These are phyloP conservation scores for Uronychia binucleata DNA, from an alignment of 73 alveolate genomes.

Conservation along the genomic window DNA sequence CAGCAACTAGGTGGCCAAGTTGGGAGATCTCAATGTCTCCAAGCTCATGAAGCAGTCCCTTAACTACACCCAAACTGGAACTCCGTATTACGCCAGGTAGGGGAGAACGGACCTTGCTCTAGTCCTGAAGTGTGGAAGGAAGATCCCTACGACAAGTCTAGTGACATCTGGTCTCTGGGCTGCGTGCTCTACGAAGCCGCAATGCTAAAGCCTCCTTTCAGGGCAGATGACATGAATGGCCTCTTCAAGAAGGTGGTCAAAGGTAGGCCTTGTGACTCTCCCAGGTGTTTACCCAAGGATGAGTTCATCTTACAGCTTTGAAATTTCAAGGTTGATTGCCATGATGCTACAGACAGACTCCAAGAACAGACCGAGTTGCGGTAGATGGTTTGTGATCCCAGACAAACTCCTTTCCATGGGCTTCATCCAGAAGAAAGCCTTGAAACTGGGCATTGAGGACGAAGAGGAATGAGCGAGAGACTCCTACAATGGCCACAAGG, in stretches of 20 bases:
- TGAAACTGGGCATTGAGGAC: not conserved
- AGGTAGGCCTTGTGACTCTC: slow-evolving; percentile 30
- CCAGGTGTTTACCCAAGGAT: slow-evolving; percentile 14
- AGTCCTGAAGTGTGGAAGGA: slow-evolving; percentile 87
- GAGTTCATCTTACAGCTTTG: slow-evolving; percentile 44
- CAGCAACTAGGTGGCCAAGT: slow-evolving; percentile 66
- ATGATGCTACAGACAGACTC: slow-evolving; percentile 64
- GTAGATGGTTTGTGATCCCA: not conserved
- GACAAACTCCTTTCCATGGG: not conserved
- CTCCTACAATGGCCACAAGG: not conserved
- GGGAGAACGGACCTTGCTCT: not conserved
- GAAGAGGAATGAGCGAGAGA: not conserved
- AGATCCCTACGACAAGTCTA: slow-evolving; percentile 77
- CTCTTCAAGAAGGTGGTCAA: slow-evolving; percentile 66
- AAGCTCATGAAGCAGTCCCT: slow-evolving; percentile 57
- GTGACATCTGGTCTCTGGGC: slow-evolving; percentile 95
- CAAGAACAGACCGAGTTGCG: slow-evolving; percentile 74
- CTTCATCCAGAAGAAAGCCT: not conserved
- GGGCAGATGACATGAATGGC: slow-evolving; percentile 75
- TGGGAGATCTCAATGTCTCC: slow-evolving; percentile 83
- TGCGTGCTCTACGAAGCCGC: slow-evolving; percentile 86
- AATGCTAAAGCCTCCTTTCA: slow-evolving; percentile 74
- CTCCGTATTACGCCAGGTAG: slow-evolving; percentile 58
- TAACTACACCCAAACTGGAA: slow-evolving; percentile 48
- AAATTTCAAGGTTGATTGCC: slow-evolving; percentile 44